Evolutionary conservation across 116 monocot genomes (phyloP), one percentile per base, ranked within the genome.

Genomic region (Thalassia testudinum): DNA sequence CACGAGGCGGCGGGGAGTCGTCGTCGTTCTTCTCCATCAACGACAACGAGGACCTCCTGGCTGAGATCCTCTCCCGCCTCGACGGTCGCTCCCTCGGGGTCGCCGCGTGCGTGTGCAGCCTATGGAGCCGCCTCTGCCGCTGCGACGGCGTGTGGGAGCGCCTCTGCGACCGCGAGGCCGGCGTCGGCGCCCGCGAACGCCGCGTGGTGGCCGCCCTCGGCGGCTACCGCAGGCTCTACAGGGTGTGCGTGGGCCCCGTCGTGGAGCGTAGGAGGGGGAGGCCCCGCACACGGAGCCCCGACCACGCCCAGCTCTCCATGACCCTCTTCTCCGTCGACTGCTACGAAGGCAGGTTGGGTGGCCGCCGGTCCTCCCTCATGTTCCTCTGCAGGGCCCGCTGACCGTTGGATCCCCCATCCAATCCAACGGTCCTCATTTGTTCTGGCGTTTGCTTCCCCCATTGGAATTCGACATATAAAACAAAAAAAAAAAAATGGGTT

Each of bases 301-400:
- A 45, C 7, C 10, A 45, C 10, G 77, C 80, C 24, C 72, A 76
- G 30, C 66, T 85, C 25, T 80, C 75, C 0, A 64, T 89, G 43
- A 80, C 83, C 2, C 67, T 90, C 61, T 85, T 95, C 85, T 95
- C 95, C 48, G 81, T 95, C 52, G 87, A 95, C 51, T 85, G 81
- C 72, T 88, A 88, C 51, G 95, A 88, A 78, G 58, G 85, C 69
- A 56, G 78, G 69, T 68, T 81, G 16, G 74, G 58, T 24, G 66
- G 70, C 52, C 40, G 62, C 38, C 59, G 74, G 21, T 57, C 76
- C 26, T 95, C 93, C n/a, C 76, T 95, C 65, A 69, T 88, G 47
- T 95, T 95, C 67, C 72, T 95, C 21, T 58, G 76, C 38, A 62
- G 76, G 66, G 47, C 56, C 71, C 16, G 76, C 71, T 43, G 30